Percentiles rank a stretch among this genome's conserved stretches.
Conservation (phyloP, 441 rosid species). For the Daphne laureola region DNA sequence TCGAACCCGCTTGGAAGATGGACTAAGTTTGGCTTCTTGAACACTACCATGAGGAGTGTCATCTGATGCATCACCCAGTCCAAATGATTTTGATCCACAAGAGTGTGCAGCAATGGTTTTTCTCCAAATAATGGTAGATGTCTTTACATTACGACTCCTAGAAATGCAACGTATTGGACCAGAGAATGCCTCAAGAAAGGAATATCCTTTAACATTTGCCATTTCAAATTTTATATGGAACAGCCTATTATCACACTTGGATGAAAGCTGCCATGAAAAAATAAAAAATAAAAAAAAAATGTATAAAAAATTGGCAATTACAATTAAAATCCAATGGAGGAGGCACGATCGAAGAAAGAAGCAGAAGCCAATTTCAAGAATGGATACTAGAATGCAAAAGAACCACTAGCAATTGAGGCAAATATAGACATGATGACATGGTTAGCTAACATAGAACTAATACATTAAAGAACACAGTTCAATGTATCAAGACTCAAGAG, state of each 20-base stretch:
- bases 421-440: too few relatives aligned
- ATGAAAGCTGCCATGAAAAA: conserved; percentile 47
- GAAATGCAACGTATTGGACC: conserved; percentile 61
- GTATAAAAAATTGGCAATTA: too few relatives aligned
- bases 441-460: too few relatives aligned
- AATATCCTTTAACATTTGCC: conserved; percentile 34
- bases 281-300: conserved; percentile 1
- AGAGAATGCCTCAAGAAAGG: conserved; percentile 52
- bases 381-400: too few relatives aligned
- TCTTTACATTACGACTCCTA: conserved; percentile 32
- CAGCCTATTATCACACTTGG: conserved; percentile 63
- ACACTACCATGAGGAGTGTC: conserved; percentile 31
- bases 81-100: conserved; percentile 32
- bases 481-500: too few relatives aligned
- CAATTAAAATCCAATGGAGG: too few relatives aligned
- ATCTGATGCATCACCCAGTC: conserved; percentile 24
- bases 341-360: too few relatives aligned
- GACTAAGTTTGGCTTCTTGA: conserved; percentile 38
- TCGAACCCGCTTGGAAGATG: conserved; percentile 51
- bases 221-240: conserved; percentile 52
- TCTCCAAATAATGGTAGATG: conserved; percentile 40
- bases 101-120: conserved; percentile 27
- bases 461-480: too few relatives aligned
- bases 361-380: too few relatives aligned
- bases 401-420: too few relatives aligned